Conservation (phyloP, 148 eudicot genomes). For the Silene conica region DNA sequence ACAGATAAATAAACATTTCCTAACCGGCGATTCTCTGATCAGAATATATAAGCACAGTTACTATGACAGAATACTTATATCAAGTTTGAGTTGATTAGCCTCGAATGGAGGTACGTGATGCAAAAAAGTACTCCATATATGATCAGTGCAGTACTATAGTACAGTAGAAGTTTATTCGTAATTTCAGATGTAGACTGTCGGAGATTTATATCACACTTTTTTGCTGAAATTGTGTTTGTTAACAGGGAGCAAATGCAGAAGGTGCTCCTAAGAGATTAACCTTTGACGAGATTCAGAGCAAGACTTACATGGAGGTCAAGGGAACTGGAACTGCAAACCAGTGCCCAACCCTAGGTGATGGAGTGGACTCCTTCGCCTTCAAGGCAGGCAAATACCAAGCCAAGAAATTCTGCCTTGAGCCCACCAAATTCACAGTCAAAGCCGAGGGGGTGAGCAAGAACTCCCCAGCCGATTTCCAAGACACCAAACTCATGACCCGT, state of each 20-base stretch:
- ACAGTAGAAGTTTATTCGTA: background rate
- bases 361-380: slow-evolving; percentile 66
- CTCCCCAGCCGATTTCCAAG: slow-evolving; percentile 78
- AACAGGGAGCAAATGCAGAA: slow-evolving; percentile 92
- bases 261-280: slow-evolving; percentile 76
- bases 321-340: slow-evolving; percentile 99
- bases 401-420: slow-evolving; percentile 92
- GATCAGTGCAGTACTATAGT: background rate
- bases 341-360: slow-evolving; percentile 80
- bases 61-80: background rate
- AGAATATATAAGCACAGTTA: background rate
- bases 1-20: background rate
- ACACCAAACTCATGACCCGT: slow-evolving; percentile 98
- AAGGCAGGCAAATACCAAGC: slow-evolving; percentile 88
- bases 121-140: too few relatives aligned
- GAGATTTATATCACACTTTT: too few relatives aligned
- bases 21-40: background rate
- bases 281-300: slow-evolving; percentile 90
- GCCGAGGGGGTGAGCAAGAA: slow-evolving; percentile 86
- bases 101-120: too few relatives aligned
- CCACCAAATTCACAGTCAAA: slow-evolving; percentile 86
- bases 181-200: background rate
- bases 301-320: slow-evolving; percentile 91
- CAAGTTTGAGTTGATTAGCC: slow-evolving; percentile 6
- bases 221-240: slow-evolving; percentile 1